These are phyloP conservation scores for Auricularia sp. DNA, from an alignment of 768 basidiomycete genomes.

Conservation along the genomic window DNA sequence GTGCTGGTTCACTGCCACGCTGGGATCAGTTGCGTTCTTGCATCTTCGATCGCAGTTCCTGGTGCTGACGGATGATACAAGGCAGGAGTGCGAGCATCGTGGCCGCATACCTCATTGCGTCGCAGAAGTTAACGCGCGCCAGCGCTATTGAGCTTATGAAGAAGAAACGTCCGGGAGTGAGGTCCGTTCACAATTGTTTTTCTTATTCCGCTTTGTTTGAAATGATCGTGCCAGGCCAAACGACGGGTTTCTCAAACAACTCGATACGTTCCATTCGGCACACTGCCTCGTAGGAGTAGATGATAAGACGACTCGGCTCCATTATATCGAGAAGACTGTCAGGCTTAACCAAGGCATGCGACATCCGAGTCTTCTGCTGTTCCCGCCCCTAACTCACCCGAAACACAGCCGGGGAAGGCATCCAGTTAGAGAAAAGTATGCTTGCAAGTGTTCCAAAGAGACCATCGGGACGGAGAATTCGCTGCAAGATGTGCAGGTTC, in stretches of 20 bases:
- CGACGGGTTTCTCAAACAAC: slow-evolving; percentile 67
- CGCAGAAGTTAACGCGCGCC: slow-evolving; percentile 43
- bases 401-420: slow-evolving; percentile 70
- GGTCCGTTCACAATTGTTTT: slow-evolving; percentile 38
- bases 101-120: slow-evolving; percentile 83
- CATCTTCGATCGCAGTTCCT: not conserved
- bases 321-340: slow-evolving; percentile 69
- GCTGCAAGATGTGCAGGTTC: slow-evolving; percentile 88
- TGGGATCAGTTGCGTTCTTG: slow-evolving; percentile 53
- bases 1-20: slow-evolving; percentile 88
- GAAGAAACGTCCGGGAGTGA: slow-evolving; percentile 52
- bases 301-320: slow-evolving; percentile 33
- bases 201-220: slow-evolving; percentile 2
- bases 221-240: slow-evolving; percentile 55
- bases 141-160: slow-evolving; percentile 62
- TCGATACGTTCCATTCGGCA: slow-evolving; percentile 68
- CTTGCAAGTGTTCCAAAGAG: slow-evolving; percentile 66
- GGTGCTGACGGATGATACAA: slow-evolving; percentile 16
- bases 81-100: slow-evolving; percentile 80
- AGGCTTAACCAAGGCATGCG: slow-evolving; percentile 37
- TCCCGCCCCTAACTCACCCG: slow-evolving; percentile 57
- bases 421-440: slow-evolving; percentile 54
- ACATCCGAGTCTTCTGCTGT: slow-evolving; percentile 55
- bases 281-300: slow-evolving; percentile 54
- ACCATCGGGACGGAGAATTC: slow-evolving; percentile 58